phyloP scores from a whole-genome alignment of 2,329 filamentous ascomycete genomes.

The Beauveria sp. region DNA sequence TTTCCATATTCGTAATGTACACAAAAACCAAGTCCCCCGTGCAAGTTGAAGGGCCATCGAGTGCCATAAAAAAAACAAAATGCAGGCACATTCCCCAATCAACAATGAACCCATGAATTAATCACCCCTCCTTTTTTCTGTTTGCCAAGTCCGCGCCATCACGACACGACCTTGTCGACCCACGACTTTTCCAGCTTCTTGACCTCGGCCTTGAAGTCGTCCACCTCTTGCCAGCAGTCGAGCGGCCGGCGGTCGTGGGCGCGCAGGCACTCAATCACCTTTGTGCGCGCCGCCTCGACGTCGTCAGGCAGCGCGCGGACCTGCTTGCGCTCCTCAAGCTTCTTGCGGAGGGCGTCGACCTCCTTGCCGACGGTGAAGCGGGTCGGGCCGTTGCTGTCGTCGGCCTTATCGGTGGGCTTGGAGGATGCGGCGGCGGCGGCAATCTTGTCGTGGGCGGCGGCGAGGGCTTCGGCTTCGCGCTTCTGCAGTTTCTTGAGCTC shows the following conservation, averaged over 20 bases:
- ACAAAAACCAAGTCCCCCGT: slow-evolving; percentile 12
- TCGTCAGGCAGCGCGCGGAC: slow-evolving; percentile 61
- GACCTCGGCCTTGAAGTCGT: slow-evolving; percentile 84
- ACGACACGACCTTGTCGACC: slow-evolving; percentile 70
- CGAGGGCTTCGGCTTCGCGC: slow-evolving; percentile 61
- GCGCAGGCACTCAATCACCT: slow-evolving; percentile 72
- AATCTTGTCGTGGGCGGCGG: slow-evolving; percentile 58
- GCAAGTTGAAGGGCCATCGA: neutral
- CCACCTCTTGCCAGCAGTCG: slow-evolving; percentile 92
- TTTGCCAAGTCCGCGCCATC: slow-evolving; percentile 3
- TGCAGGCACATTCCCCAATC: neutral
- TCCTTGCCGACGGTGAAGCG: slow-evolving; percentile 50
- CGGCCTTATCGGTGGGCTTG: slow-evolving; percentile 36
- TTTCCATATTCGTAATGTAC: slow-evolving; percentile 27
- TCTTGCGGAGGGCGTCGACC: slow-evolving; percentile 48
- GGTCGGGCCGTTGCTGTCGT: slow-evolving; percentile 26
- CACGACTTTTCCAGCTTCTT: slow-evolving; percentile 77
- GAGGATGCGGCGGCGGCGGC: slow-evolving; percentile 47
- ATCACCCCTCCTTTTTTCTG: slow-evolving; percentile 11
- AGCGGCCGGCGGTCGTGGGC: slow-evolving; percentile 80
- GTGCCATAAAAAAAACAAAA: neutral
- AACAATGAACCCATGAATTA: neutral
- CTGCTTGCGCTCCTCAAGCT: slow-evolving; percentile 56
- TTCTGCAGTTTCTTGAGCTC: slow-evolving; percentile 76
- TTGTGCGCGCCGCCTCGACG: slow-evolving; percentile 66